Evolutionary conservation across 164 flowering plant species (phyloP), one percentile per base, ranked within the genome.

Genomic region (Magnolia changhungtana): DNA sequence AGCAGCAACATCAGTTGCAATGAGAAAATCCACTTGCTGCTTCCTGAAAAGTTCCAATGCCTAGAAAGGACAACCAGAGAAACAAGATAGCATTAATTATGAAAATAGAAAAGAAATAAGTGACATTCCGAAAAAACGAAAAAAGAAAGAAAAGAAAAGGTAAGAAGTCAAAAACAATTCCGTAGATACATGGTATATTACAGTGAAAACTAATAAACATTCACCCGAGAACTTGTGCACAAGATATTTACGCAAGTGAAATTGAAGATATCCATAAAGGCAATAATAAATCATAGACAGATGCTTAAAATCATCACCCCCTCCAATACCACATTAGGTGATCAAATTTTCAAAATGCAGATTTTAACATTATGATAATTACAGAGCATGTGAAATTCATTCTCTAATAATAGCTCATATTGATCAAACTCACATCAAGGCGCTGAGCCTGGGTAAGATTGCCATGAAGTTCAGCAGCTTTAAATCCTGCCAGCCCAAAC

Each of bases 1-100:
- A 84, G 99, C 97, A 83, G 97, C 95, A 82, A 96, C 93, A 83
- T 96, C 97, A 58, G 99, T 94, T 27, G 98, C 97, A 84, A 96
- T 89, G 71, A 96, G 81, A 82, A 92, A 96, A 79, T 94, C 97
- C 78, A 90, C 99, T 83, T 91, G 78, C 78, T 96, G 95, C 85
- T 87, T 94, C 83, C 93, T 88, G 84, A 94, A 96, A 66, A 88
- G 82, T 73, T 96, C 99, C 87, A 96, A 81, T 69, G 99, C 92
- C 98, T 95, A 78, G 80, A 79, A 2, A 74, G 11, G 13, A 55
- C 45, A 72, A 52, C 71, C 29, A 68, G 18, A 68, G 71, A 68
- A 27, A 29, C 16, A 68, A 11, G 24, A 19, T 66, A 68, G 50
- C 27, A 68, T 68, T 24, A 31, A 68, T 18, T 50, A 19, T n/a